Conservation (phyloP, 257 asterid species). For the Verbascum thapsus region DNA sequence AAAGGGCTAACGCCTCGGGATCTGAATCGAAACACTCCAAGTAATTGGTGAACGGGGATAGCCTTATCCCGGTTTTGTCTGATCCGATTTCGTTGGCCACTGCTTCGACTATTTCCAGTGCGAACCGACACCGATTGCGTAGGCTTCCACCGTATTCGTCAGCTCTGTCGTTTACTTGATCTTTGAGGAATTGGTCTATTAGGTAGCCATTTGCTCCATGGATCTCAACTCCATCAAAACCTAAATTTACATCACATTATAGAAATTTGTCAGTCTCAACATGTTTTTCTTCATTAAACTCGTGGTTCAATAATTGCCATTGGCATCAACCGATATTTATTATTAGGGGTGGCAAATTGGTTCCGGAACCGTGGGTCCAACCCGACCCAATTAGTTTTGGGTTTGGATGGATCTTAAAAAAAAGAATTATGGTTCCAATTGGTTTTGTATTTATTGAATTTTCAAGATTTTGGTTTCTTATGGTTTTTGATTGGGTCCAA, state of each 20-base stretch:
- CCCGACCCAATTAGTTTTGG: no score
- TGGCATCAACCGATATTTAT: no score
- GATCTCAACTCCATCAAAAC: conserved; percentile 31
- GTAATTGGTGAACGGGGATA: conserved; percentile 25
- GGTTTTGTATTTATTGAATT: no score
- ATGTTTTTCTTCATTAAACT: no score
- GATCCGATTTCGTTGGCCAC: conserved; percentile 25
- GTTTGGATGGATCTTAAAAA: no score
- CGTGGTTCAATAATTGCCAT: no score
- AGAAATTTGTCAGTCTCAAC: no score
- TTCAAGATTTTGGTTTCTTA: no score
- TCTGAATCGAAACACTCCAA: conserved; percentile 8
- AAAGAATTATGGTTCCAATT: no score
- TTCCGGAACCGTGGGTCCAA: no score
- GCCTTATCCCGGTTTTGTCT: conserved; percentile 21
- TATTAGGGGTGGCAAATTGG: no score
- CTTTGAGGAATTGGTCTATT: conserved; percentile 31
- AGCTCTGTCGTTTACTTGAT: conserved; percentile 25
- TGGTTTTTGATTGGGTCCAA: no score
- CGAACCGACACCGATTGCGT: conserved; percentile 25
- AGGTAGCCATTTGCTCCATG: conserved; percentile 28
- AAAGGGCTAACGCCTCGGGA: conserved; percentile 18
- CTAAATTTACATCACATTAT: neutral
- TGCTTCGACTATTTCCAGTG: conserved; percentile 19
- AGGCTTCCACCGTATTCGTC: conserved; percentile 31